These are phyloP conservation scores for Polytolypa hystricis DNA, from an alignment of 2,329 filamentous ascomycete genomes.

Conservation along the genomic window DNA sequence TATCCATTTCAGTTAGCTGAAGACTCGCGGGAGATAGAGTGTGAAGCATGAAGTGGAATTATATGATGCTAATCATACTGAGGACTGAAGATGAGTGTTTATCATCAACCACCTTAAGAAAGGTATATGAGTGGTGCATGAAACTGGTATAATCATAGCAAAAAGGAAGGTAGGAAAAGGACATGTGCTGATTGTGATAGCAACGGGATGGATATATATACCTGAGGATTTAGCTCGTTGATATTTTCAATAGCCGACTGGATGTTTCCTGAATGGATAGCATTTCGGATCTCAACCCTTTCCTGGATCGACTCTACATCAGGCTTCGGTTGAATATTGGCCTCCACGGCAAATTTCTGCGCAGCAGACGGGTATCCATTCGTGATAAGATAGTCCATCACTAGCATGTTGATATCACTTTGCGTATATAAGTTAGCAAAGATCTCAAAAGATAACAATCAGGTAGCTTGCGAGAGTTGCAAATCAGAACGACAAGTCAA, in stretches of 20 bases:
- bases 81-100: slow-evolving; percentile 66
- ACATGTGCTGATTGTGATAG: slow-evolving; percentile 31
- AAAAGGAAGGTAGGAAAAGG: slow-evolving; percentile 14
- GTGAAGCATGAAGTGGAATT: slow-evolving; percentile 9
- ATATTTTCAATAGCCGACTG: slow-evolving; percentile 74
- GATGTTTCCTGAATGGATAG: slow-evolving; percentile 77
- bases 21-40: slow-evolving; percentile 6
- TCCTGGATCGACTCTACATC: slow-evolving; percentile 63
- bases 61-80: slow-evolving; percentile 58
- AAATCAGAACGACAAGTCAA: slow-evolving; percentile 68
- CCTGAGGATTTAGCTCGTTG: slow-evolving; percentile 84
- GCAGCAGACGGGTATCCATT: slow-evolving; percentile 91
- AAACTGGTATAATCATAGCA: slow-evolving; percentile 93
- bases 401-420: slow-evolving; percentile 89
- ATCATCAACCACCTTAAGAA: slow-evolving; percentile 77
- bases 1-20: slow-evolving; percentile 11
- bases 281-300: slow-evolving; percentile 71
- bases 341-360: slow-evolving; percentile 85
- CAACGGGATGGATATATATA: slow-evolving; percentile 40
- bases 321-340: slow-evolving; percentile 67
- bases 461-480: slow-evolving; percentile 13
- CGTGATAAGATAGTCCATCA: slow-evolving; percentile 93
- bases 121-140: slow-evolving; percentile 98
- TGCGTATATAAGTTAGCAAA: slow-evolving; percentile 19
- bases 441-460: slow-evolving; percentile 4